phyloP scores from a whole-genome alignment of 306 rosid genomes.

The Pterocarpus macrocarpus region DNA sequence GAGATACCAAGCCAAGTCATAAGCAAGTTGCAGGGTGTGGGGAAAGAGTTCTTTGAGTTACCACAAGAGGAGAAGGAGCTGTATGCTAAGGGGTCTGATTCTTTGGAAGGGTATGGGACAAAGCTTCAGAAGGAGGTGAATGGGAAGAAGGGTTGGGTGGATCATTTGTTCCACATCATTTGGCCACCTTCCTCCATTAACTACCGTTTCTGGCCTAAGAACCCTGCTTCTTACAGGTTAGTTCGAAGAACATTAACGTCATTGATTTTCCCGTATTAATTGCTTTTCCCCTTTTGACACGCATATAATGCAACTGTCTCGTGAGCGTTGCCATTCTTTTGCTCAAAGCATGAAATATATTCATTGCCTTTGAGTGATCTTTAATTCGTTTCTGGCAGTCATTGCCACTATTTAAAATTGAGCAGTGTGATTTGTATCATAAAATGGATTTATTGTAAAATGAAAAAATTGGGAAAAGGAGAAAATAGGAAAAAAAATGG shows the following conservation, averaged over 20 bases:
- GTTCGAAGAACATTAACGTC: background rate
- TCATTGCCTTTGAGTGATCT: background rate
- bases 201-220: constrained; percentile 72
- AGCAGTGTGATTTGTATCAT: too few relatives aligned
- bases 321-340: background rate
- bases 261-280: background rate
- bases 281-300: background rate
- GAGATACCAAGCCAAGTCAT: constrained; percentile 65
- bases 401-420: too few relatives aligned
- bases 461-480: too few relatives aligned
- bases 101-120: constrained; percentile 74
- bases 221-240: constrained; percentile 81
- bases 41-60: constrained; percentile 66
- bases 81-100: constrained; percentile 52
- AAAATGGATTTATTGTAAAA: too few relatives aligned
- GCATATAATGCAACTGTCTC: background rate
- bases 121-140: constrained; percentile 65
- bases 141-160: constrained; percentile 83
- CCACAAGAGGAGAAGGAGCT: constrained; percentile 72
- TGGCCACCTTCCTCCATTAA: constrained; percentile 76
- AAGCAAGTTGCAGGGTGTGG: constrained; percentile 61
- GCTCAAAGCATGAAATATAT: too few relatives aligned
- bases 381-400: too few relatives aligned
- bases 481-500: too few relatives aligned
- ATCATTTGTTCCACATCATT: constrained; percentile 71